Evolutionary conservation across 768 basidiomycete species (phyloP).

Genomic region (Auricularia heimuer): DNA sequence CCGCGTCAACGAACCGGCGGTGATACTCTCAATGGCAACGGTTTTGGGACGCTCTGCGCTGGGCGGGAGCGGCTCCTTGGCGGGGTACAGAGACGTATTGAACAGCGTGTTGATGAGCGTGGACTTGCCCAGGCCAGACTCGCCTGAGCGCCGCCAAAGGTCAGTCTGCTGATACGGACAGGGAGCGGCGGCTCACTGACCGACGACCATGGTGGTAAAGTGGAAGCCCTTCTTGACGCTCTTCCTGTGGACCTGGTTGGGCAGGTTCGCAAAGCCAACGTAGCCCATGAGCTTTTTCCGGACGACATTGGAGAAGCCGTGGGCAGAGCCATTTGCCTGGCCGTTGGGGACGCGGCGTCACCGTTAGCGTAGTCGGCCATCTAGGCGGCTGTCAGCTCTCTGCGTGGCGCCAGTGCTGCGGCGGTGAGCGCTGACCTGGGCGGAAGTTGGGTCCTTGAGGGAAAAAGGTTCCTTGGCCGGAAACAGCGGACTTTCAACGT

Average conservation of each 20-base stretch:
- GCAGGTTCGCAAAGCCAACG: slow-evolving; percentile 94
- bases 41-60: slow-evolving; percentile 84
- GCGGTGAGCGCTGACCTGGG: background rate
- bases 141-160: slow-evolving; percentile 44
- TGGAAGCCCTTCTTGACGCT: slow-evolving; percentile 98
- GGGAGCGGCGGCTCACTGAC: slow-evolving; percentile 42
- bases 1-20: slow-evolving; percentile 54
- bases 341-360: slow-evolving; percentile 48
- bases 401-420: background rate
- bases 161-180: slow-evolving; percentile 13
- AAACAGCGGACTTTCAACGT: too few relatives aligned
- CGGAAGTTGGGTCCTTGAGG: background rate
- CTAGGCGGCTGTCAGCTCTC: slow-evolving; percentile 18
- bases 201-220: slow-evolving; percentile 98
- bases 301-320: slow-evolving; percentile 31
- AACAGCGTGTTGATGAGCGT: slow-evolving; percentile 98
- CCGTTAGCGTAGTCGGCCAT: slow-evolving; percentile 71
- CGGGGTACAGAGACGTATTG: slow-evolving; percentile 90
- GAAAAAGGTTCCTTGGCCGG: too few relatives aligned
- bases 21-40: slow-evolving; percentile 96
- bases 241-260: slow-evolving; percentile 98
- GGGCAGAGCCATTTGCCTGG: slow-evolving; percentile 50
- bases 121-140: slow-evolving; percentile 97
- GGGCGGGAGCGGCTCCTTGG: slow-evolving; percentile 76
- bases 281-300: slow-evolving; percentile 94